phyloP scores from a whole-genome alignment of 345 rosid genomes.

The Erucastrum elatum region DNA sequence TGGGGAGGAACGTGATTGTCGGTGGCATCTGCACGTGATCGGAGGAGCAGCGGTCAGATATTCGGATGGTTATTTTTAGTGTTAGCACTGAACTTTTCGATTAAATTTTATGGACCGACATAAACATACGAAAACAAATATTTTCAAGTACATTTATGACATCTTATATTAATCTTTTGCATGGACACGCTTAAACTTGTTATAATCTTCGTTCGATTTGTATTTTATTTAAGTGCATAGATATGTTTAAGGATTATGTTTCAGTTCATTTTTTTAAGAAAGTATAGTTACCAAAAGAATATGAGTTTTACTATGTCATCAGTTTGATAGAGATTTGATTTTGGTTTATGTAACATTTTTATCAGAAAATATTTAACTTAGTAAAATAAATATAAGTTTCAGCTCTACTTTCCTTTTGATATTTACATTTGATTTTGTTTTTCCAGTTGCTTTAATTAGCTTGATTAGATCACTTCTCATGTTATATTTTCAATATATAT shows the following conservation, averaged over 20 bases:
- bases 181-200: not conserved
- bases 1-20: conserved; percentile 29
- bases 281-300: not conserved
- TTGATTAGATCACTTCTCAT: not conserved
- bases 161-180: not conserved
- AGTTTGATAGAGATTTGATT: not conserved
- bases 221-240: not conserved
- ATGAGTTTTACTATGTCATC: not conserved
- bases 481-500: not conserved
- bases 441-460: not conserved
- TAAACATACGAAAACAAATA: not conserved
- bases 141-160: conserved; percentile 7
- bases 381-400: not conserved
- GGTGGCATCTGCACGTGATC: conserved; percentile 43
- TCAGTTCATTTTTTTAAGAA: not conserved
- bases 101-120: conserved; percentile 30
- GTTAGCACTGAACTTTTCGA: conserved; percentile 29
- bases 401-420: not conserved
- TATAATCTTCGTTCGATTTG: not conserved
- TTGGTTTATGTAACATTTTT: not conserved
- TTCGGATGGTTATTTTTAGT: conserved; percentile 25
- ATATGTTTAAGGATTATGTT: not conserved
- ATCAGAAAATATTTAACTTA: not conserved
- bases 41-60: conserved; percentile 31
- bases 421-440: not conserved